These are phyloP conservation scores for Athelia sp. DNA, from an alignment of 1,284 basidiomycete species.

Conservation along the genomic window DNA sequence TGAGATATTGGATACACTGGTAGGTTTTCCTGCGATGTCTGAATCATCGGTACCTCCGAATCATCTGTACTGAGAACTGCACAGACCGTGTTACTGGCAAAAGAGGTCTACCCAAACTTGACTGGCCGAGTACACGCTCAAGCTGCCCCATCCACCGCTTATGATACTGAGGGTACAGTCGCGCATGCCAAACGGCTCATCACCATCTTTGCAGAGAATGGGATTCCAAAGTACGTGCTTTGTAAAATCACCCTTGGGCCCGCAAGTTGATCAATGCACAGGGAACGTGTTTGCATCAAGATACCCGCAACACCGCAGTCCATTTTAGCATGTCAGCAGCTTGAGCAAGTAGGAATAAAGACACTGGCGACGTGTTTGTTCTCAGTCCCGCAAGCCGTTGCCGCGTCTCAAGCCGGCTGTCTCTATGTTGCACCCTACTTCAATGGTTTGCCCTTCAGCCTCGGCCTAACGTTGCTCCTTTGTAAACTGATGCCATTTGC, in stretches of 20 bases:
- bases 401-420: constrained; percentile 42
- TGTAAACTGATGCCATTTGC: constrained; percentile 1
- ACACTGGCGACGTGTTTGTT: constrained; percentile 46
- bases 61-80: no score
- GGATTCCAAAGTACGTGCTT: constrained; percentile 34
- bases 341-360: constrained; percentile 35
- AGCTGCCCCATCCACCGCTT: constrained; percentile 38
- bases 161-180: constrained; percentile 39
- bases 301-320: constrained; percentile 44
- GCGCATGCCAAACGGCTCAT: constrained; percentile 40
- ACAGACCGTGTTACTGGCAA: constrained; percentile 41
- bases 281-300: constrained; percentile 45
- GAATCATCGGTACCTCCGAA: neutral
- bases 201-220: constrained; percentile 35
- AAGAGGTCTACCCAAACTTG: constrained; percentile 38
- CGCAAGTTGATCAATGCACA: constrained; percentile 10
- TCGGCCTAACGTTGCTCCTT: neutral
- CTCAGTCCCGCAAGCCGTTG: constrained; percentile 40
- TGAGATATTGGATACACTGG: constrained; percentile 36
- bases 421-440: constrained; percentile 46
- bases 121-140: constrained; percentile 42
- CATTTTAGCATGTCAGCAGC: constrained; percentile 37
- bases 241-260: neutral
- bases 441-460: constrained; percentile 33
- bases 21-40: constrained; percentile 14